Evolutionary conservation across 768 basidiomycete species (phyloP).

Genomic region (Boletus rufocinnamomeus): DNA sequence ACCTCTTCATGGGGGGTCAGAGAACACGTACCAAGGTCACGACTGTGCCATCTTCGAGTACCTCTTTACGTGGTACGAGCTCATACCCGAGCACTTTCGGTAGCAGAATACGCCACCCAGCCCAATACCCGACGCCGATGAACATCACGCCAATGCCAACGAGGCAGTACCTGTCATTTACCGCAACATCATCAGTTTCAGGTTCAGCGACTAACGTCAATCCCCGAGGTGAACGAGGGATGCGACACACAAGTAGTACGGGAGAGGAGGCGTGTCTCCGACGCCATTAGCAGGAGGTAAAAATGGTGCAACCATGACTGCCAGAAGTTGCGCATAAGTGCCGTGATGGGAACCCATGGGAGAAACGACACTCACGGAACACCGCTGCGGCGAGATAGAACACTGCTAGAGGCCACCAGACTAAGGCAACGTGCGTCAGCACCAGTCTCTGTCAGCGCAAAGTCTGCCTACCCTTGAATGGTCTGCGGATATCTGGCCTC

Average conservation of each 20-base stretch:
- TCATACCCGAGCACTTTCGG: conserved; percentile 52
- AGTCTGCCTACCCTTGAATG: conserved; percentile 49
- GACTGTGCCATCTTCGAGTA: conserved; percentile 52
- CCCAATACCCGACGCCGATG: conserved; percentile 53
- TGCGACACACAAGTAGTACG: conserved; percentile 50
- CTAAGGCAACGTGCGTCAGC: conserved; percentile 25
- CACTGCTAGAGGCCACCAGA: conserved; percentile 56
- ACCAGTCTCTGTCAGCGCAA: not conserved
- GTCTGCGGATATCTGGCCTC: conserved; percentile 47
- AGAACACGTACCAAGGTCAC: conserved; percentile 47
- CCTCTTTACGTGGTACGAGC: conserved; percentile 49
- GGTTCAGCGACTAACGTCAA: not conserved
- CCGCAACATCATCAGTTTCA: not conserved
- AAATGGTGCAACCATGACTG: conserved; percentile 60
- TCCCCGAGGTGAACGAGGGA: conserved; percentile 32
- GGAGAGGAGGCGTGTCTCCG: conserved; percentile 61
- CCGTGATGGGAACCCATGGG: not conserved
- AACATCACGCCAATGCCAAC: conserved; percentile 52
- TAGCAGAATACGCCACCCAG: conserved; percentile 49
- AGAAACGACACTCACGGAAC: conserved; percentile 44
- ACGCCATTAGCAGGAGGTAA: conserved; percentile 52
- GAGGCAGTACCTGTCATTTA: conserved; percentile 45
- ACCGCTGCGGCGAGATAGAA: conserved; percentile 54
- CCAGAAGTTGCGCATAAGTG: not conserved
- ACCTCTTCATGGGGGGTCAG: too few relatives aligned